Evolutionary conservation across 2,329 filamentous ascomycete genomes (phyloP), one percentile per base, ranked within the genome.

Genomic region (Cordyceps tenuipes): DNA sequence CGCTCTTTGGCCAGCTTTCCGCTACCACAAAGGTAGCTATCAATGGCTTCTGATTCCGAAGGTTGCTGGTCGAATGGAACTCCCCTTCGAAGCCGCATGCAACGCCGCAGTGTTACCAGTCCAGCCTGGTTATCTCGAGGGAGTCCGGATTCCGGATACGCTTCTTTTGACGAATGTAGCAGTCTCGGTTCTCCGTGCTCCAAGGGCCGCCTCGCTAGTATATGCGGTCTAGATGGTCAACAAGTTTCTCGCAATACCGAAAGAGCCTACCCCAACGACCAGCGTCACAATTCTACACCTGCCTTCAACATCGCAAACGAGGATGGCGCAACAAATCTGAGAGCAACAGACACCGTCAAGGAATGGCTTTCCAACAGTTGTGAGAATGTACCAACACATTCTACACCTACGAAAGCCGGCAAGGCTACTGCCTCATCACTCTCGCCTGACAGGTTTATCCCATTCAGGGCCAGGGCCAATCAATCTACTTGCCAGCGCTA

Each of bases 391-490:
- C 36, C 26, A 26, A n/a, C 36, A 19, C 29, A 23, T 5, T 21
- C 17, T 5, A n/a, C 34, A 15, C 46, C 17, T 15, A 31, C n/a
- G 15, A 57, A 61, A 19, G 21, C 21, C 23, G 6, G 23, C 44
- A 58, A 55, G 12, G 15, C n/a, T 21, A 44, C n/a, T 21, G 43
- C 50, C 13, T 66, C 66, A 8, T 39, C 70, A 12, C 68, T 66
- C 9, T 62, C 62, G 5, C 70, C 75, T 3, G 80, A 84, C 64
- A 77, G 82, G 51, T 84, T 82, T 63, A 72, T 84, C 5, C 78
- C 81, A 13, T 68, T 68, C 9, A 72, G 79, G 61, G 70, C 76
- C 9, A 72, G 79, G 61, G 70, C 76, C 41, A 62, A 66, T 15
- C 62, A 63, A 0, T 68, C 71, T 19, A 68, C 75, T 2, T 68